Base-by-base conservation (phyloP, 805 yeast species). In the Teunomyces lycoperdinae region DNA sequence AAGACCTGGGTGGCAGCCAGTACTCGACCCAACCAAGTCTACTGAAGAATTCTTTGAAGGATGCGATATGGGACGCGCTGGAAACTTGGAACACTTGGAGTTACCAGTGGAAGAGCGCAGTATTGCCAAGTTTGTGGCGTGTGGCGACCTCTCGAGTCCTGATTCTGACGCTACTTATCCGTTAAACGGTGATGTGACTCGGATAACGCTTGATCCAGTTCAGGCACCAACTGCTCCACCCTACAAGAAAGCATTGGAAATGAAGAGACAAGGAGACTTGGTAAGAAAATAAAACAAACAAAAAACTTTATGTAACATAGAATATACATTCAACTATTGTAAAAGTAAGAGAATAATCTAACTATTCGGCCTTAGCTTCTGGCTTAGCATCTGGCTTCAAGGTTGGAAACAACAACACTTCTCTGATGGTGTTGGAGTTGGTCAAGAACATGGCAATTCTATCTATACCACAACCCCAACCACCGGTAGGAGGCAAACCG, bases 381-480 rank as follows among this genome's bases (percentile, higher is more conserved):
- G 59, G 67, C 50, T 62, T 54, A 48, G 69, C 71, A 60, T 94
- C 99, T 41, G 98, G 99, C 79, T 91, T 94, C 83, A 92, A 89
- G 53, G 98, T 91, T 71, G 99, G 99, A 96, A 92, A 92, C 70
- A 94, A 77, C 60, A 92, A 79, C 43, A 92, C 98, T 78, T 92
- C 99, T 84, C 97, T 89, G 66, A 92, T 92, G 58, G 97, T 88
- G 78, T 90, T 87, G 50, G 96, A 88, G 73, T 94, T 84, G 53
- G 98, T 94, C 76, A 94, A 82, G 79, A 94, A 94, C 99, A 92
- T 92, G 65, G 97, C 90, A 66, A 92, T 70, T 79, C 99, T 87
- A 75, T 92, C 99, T 59, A 92, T 91, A 81, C 99, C 99, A 76
- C 96, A 86, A 61, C 99, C 99, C 98, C 98, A 92, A 60, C 99